Conservation (phyloP, 495 filamentous ascomycete genomes). For the Margaritispora aquatica region DNA sequence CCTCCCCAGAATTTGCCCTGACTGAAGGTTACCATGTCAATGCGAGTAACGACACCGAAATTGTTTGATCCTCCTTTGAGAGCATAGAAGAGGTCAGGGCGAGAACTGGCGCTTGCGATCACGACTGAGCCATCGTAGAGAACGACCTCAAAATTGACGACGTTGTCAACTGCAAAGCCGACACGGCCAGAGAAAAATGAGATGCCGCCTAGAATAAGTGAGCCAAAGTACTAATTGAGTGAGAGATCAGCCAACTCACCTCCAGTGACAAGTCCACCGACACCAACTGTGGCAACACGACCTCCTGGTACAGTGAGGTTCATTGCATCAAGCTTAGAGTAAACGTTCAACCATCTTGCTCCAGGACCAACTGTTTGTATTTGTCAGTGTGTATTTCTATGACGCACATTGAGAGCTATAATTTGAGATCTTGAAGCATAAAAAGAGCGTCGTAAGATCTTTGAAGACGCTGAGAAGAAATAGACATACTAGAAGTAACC, state of each 20-base stretch:
- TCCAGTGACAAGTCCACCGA: conserved; percentile 13
- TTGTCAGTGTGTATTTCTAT: conserved; percentile 2
- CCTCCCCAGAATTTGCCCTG: conserved; percentile 8
- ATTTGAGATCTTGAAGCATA: no score
- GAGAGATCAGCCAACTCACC: conserved; percentile 24
- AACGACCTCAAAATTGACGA: conserved; percentile 26
- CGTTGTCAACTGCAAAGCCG: conserved; percentile 42
- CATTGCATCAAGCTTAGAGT: conserved; percentile 38
- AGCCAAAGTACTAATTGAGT: background rate
- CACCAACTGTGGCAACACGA: conserved; percentile 17
- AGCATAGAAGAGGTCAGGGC: conserved; percentile 44
- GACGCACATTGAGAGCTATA: no score
- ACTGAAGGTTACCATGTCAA: conserved; percentile 25
- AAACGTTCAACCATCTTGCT: conserved; percentile 49
- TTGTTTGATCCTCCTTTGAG: conserved; percentile 50
- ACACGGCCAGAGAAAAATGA: conserved; percentile 35
- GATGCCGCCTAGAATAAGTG: conserved; percentile 23
- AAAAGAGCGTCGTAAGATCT: no score
- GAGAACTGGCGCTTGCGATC: conserved; percentile 35
- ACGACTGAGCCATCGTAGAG: conserved; percentile 32
- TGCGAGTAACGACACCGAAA: conserved; percentile 51
- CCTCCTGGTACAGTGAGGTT: conserved; percentile 40
- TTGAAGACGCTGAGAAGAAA: no score
- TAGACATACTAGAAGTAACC: background rate
- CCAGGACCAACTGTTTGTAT: conserved; percentile 27